Base-by-base conservation (phyloP, 169 alveolate genomes). In the Plasmodium reichenowi region DNA sequence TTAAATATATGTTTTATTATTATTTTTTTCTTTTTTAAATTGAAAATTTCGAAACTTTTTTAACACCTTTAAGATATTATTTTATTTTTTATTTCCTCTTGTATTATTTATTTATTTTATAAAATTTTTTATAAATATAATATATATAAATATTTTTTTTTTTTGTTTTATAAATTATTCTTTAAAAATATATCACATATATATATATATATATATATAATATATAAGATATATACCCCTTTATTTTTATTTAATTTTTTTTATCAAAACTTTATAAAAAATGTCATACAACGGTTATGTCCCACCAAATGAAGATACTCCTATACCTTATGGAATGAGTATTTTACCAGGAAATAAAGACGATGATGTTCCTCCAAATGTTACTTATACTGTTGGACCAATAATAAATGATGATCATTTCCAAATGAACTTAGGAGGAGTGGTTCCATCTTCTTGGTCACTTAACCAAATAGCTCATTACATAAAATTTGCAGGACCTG, bases 341-440 rank as follows among this genome's bases (percentile, higher is more conserved):
- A 66, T 78, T 50, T 54, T 78, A 43, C 80, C 89, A 66, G 89
- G 89, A 66, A 66, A 56, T 26, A 75, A 45, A 58, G 54, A 64
- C 20, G 64, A 64, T 12, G 76, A 78, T 47, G 29, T 52, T 9
- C 75, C 89, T 22, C 89, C 89, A 58, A 32, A 12, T 47, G 89
- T 78, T 12, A 48, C 38, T 58, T 78, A 78, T 59, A 12, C 32
- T 24, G 78, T 78, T 20, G 43, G 26, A 6, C 89, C 89, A 78
- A 47, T 78, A 78, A 45, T 78, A 78, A 78, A 78, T 78, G 78
- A 78, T 26, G 89, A 67, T 20, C 48, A 45, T 48, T 78, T 78
- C 32, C 89, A 78, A 66, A 78, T 78, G 89, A 78, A 78, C 60
- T 47, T 78, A 50, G 89, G 89, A 47, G 89, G 89, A 8, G 66